Conservation (phyloP, 1,284 basidiomycete species). For the Phenoliferia sp. region DNA sequence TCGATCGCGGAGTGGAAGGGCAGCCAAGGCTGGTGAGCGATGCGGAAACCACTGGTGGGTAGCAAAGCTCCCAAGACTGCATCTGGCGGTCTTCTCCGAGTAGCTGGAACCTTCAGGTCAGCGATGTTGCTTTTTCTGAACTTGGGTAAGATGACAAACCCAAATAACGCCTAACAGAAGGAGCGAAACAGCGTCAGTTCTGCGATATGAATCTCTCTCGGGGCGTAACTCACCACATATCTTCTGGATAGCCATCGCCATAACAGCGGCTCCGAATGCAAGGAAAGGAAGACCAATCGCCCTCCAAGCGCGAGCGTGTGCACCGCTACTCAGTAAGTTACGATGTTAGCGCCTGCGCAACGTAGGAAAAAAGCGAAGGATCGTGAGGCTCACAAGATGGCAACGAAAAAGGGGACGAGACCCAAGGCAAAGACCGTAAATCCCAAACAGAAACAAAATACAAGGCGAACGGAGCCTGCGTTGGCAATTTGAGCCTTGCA, state of each 20-base stretch:
- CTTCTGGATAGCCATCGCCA: conserved; percentile 30
- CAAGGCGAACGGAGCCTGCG: conserved; percentile 26
- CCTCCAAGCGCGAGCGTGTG: conserved; percentile 23
- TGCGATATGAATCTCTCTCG: no score
- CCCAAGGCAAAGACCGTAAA: conserved; percentile 22
- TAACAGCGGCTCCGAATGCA: conserved; percentile 25
- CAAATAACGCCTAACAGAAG: background rate
- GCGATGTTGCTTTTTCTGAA: background rate
- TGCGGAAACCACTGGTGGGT: conserved; percentile 23
- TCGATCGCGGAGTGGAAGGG: conserved; percentile 13
- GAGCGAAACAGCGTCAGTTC: background rate
- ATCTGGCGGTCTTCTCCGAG: conserved; percentile 11
- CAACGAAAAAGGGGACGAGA: conserved; percentile 24
- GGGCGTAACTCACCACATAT: conserved; percentile 18
- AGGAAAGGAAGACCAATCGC: conserved; percentile 27
- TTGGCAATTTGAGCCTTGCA: conserved; percentile 20
- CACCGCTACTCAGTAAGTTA: conserved; percentile 3
- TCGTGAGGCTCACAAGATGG: conserved; percentile 17
- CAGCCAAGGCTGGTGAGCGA: conserved; percentile 23
- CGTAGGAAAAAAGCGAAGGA: background rate
- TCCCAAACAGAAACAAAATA: conserved; percentile 31
- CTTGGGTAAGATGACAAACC: no score
- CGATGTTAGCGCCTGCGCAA: background rate
- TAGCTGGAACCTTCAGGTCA: conserved; percentile 6
- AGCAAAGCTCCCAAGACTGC: background rate